Evolutionary conservation across 2,329 filamentous ascomycete species (phyloP), one percentile per base, ranked within the genome.

Genomic region (Fonsecaea pugnacius): DNA sequence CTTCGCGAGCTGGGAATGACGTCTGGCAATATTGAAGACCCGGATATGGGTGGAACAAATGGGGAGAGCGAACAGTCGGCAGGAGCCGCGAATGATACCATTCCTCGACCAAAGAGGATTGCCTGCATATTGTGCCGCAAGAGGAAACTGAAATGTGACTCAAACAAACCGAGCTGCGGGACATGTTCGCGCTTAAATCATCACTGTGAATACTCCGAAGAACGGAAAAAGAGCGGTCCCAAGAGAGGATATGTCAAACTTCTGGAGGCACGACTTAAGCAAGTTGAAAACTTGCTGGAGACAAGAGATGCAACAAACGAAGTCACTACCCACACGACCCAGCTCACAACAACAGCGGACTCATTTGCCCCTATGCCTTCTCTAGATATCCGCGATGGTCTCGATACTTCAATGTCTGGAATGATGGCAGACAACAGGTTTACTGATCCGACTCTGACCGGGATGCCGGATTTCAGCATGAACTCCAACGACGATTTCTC

Each of bases 191-290:
- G 93, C n/a, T 81, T 96, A 57, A 89, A 91, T 50, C 93, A 97
- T 77, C 86, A 89, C 61, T 96, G 93, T 79, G 88, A 90, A 66
- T 96, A 96, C 75, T 92, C 96, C 74, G 92, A 96, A 79, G 89
- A 94, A 72, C 87, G 93, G 75, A 91, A 92, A 79, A 96, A 96
- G 85, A 96, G 92, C 76, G 93, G 93, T 2, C 93, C 93, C 2
- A 96, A 96, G 81, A 85, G 93, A 75, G 93, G 93, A 72, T 96
- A 97, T 75, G 93, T 96, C 67, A 96, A 96, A 82, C 89, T 92
- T 65, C 79, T 98, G 71, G 95, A 98, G 78, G 93, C 96, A 75
- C 87, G 95, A 76, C 80, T 99, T 73, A 70, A 71, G 52, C 69
- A 71, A 32, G 68, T 70, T 30, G 71, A 73, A 61, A 69, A 64